phyloP scores from a whole-genome alignment of 2,329 filamentous ascomycete species.

The Penicillium sp. region DNA sequence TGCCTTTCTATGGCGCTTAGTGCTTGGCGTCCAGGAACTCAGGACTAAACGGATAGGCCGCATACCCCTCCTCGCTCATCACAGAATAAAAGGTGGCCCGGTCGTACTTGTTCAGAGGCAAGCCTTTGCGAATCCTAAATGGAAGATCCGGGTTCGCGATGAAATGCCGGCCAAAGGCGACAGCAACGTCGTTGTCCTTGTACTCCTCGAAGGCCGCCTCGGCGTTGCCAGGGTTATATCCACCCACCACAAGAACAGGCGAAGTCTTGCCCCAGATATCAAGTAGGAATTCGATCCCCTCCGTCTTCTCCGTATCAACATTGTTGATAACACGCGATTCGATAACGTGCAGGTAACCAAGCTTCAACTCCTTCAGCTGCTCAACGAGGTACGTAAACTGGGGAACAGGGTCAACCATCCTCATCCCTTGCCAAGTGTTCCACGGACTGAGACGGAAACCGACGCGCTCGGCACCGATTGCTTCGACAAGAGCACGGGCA shows the following conservation, averaged over 20 bases:
- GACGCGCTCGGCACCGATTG: slow-evolving; percentile 51
- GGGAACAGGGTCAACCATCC: slow-evolving; percentile 62
- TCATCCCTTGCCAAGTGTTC: slow-evolving; percentile 48
- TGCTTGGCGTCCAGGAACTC: slow-evolving; percentile 1
- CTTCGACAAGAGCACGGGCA: slow-evolving; percentile 47
- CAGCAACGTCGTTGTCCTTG: slow-evolving; percentile 22
- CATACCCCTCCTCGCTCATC: slow-evolving; percentile 38
- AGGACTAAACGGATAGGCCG: slow-evolving; percentile 33
- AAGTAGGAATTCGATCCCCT: slow-evolving; percentile 15
- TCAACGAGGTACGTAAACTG: slow-evolving; percentile 55
- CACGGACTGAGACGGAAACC: slow-evolving; percentile 49
- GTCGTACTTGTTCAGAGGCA: slow-evolving; percentile 43
- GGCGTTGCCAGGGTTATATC: slow-evolving; percentile 15
- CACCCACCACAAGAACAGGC: slow-evolving; percentile 21
- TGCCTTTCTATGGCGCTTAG: neutral
- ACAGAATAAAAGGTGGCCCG: slow-evolving; percentile 44
- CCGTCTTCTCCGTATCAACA: slow-evolving; percentile 11
- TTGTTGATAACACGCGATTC: slow-evolving; percentile 18
- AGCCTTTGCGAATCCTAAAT: slow-evolving; percentile 38
- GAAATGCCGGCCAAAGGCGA: slow-evolving; percentile 47
- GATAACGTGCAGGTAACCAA: slow-evolving; percentile 45
- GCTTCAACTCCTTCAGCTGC: slow-evolving; percentile 12
- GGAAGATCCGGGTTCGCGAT: slow-evolving; percentile 50
- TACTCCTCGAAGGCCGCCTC: slow-evolving; percentile 15
- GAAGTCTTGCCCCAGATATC: slow-evolving; percentile 11